phyloP scores from a whole-genome alignment of 441 rosid species.

The Cnidoscolus chayamansa region DNA sequence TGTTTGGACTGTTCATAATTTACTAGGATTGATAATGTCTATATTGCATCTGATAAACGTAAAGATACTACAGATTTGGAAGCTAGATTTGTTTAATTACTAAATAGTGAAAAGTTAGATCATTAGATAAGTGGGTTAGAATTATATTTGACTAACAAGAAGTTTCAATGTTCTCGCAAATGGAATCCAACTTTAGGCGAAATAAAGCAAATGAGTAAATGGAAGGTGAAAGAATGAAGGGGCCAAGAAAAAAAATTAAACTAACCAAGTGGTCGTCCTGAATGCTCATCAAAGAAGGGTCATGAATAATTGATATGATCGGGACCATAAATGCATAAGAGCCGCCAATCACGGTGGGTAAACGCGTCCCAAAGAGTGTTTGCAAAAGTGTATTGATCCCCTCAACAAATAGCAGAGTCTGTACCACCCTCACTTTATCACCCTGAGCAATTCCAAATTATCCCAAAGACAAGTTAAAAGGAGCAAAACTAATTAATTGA shows the following conservation, averaged over 20 bases:
- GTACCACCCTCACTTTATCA: conserved; percentile 96
- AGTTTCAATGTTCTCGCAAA: conserved; percentile 16
- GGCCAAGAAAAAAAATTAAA: conserved; percentile 15
- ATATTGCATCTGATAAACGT: too few species aligned
- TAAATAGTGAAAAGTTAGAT: conserved; percentile 3
- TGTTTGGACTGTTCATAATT: too few species aligned
- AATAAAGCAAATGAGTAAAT: conserved; percentile 18
- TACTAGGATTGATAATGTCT: too few species aligned
- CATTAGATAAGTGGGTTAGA: conserved; percentile 32
- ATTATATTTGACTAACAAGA: conserved; percentile 31
- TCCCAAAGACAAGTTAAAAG: not conserved
- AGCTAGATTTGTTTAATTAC: not conserved
- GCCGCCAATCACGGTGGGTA: conserved; percentile 94
- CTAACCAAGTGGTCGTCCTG: conserved; percentile 76
- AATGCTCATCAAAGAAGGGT: conserved; percentile 68
- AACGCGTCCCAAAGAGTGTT: conserved; percentile 86
- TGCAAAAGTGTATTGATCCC: conserved; percentile 93
- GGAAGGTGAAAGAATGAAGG: conserved; percentile 2
- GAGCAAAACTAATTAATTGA: too few species aligned
- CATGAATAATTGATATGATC: conserved; percentile 80
- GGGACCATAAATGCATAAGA: conserved; percentile 99
- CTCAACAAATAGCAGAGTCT: conserved; percentile 87
- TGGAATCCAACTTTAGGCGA: conserved; percentile 24
- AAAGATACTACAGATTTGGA: too few species aligned
- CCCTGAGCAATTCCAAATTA: conserved; percentile 43